A percentile compares a stretch with the other conserved stretches of the same genome.
phyloP scores from a whole-genome alignment of 2,329 filamentous ascomycete genomes.

The Tolypocladium capitatum region DNA sequence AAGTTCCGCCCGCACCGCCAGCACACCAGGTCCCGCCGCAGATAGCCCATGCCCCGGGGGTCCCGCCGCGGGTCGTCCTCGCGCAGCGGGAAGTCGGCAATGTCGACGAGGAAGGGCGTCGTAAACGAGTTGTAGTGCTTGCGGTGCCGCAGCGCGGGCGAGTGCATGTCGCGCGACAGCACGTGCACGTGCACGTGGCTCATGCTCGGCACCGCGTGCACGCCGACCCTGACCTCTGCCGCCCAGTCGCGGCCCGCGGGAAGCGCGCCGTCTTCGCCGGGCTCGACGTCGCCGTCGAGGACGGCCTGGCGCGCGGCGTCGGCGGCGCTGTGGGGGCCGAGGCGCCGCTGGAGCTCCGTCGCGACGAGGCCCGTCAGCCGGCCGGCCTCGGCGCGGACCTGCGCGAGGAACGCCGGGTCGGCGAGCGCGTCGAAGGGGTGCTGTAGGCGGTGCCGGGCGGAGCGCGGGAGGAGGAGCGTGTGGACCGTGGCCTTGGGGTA shows the following conservation, averaged over 20 bases:
- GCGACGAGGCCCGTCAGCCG: constrained; percentile 55
- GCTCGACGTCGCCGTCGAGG: constrained; percentile 42
- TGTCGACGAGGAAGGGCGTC: constrained; percentile 66
- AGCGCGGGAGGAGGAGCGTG: constrained; percentile 74
- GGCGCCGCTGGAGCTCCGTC: constrained; percentile 57
- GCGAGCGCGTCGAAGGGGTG: constrained; percentile 72
- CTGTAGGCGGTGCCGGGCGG: constrained; percentile 40
- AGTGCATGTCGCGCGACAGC: constrained; percentile 66
- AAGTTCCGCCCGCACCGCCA: constrained; percentile 75
- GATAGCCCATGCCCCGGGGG: constrained; percentile 42
- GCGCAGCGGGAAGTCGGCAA: constrained; percentile 68
- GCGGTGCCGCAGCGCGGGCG: constrained; percentile 56
- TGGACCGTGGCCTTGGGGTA: constrained; percentile 82
- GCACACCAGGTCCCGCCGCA: constrained; percentile 56
- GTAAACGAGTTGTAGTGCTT: constrained; percentile 92
- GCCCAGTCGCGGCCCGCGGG: constrained; percentile 69
- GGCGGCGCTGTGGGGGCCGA: constrained; percentile 47
- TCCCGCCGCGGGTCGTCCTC: constrained; percentile 49
- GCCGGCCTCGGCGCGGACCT: constrained; percentile 46
- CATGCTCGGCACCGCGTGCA: constrained; percentile 88
- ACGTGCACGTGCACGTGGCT: constrained; percentile 84
- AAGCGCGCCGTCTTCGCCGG: constrained; percentile 27
- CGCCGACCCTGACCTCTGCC: constrained; percentile 59
- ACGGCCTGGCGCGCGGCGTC: constrained; percentile 56
- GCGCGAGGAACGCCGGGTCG: constrained; percentile 52